Evolutionary conservation across 2,329 filamentous ascomycete species (phyloP), one percentile per base, ranked within the genome.

Genomic region (Rosellinia necatrix): DNA sequence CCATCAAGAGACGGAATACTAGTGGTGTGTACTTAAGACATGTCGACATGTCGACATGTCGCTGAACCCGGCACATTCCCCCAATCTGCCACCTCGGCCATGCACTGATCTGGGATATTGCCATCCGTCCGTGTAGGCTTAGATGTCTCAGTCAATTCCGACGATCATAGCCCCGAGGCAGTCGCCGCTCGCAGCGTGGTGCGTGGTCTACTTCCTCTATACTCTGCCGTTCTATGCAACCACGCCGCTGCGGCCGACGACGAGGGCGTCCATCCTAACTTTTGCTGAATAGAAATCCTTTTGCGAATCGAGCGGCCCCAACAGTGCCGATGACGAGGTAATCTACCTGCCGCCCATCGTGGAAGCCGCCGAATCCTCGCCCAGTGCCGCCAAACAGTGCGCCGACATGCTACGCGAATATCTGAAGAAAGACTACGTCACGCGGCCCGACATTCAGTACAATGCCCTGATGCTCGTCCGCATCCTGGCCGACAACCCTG

Each of bases 391-490:
- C 21, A 85, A 87, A 62, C 89, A 92, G 67, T 91, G 90, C 65
- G 91, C 92, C 46, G 78, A 84, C 63, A 80, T 89, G 63, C 91
- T 97, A 69, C 89, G 91, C 70, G 92, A 91, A 72, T 93, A 88
- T 71, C 78, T 99, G 57, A 81, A 85, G 65, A 88, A 86, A 63
- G 89, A 92, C 41, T 86, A 90, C 74, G 85, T 74, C 66, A 70
- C 74, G 22, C 78, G 77, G 41, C 79, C 90, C 8, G 86, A 89
- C 66, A 86, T 87, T 64, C 93, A 97, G 74, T 97, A 97, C 81
- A 97, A 97, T 76, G 89, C 91, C 61, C 86, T 97, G 68, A 97
- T 97, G 94, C 83, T 99, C 53, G 81, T 96, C 64, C 88, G 93
- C 59, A 99, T 99, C 68, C 78, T 99, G 63, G 82, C 87, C 65